These are phyloP conservation scores for Plasmodium knowlesi DNA, from an alignment of 169 alveolate genomes.

Conservation along the genomic window DNA sequence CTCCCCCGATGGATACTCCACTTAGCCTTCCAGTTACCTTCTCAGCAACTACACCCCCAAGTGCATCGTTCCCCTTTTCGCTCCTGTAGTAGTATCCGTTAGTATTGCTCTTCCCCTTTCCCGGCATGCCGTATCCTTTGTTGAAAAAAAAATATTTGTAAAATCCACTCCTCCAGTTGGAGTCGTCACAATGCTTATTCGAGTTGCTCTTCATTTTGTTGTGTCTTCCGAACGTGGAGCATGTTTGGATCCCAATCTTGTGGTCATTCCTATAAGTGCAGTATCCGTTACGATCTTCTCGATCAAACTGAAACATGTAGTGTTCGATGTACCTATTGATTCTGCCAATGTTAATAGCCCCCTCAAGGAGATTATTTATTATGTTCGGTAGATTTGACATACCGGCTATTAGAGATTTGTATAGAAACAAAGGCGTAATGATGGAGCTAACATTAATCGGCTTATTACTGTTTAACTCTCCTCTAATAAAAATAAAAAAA, in stretches of 20 bases:
- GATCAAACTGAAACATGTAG: background rate
- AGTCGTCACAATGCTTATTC: background rate
- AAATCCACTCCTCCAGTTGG: background rate
- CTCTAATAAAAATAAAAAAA: constrained; percentile 30
- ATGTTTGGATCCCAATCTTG: background rate
- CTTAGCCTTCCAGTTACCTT: no score
- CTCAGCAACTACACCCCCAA: no score
- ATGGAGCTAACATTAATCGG: constrained; percentile 24
- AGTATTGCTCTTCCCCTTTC: background rate
- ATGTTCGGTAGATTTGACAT: constrained; percentile 32
- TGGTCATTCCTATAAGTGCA: background rate
- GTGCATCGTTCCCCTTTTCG: background rate
- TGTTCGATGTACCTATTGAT: constrained; percentile 34
- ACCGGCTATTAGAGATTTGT: constrained; percentile 48
- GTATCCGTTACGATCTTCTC: background rate
- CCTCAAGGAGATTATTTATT: constrained; percentile 48
- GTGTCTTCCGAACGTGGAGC: no score
- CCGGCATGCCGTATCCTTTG: background rate
- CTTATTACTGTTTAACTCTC: constrained; percentile 25
- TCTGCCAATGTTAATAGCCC: constrained; percentile 20
- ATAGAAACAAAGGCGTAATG: constrained; percentile 53
- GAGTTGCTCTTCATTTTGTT: background rate
- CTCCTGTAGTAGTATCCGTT: background rate
- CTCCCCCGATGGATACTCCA: no score
- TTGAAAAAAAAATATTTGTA: background rate